Conservation (phyloP, 106 monocot genomes). For the Dendrobium catenatum region DNA sequence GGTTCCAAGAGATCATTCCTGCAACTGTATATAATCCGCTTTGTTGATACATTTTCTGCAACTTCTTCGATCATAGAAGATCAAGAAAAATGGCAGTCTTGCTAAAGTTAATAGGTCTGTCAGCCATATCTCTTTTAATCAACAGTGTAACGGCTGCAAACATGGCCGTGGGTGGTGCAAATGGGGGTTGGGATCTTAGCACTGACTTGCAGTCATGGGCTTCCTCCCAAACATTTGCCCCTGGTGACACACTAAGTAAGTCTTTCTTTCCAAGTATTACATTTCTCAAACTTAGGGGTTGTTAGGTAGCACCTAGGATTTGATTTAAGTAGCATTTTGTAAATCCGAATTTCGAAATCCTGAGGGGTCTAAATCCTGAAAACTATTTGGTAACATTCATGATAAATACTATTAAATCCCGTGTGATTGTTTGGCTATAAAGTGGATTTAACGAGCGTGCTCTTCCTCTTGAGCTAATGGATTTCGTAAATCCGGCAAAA, state of each 20-base stretch:
- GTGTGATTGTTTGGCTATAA: too few relatives aligned
- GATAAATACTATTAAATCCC: too few relatives aligned
- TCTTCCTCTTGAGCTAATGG: too few relatives aligned
- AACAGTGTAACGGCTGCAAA: background rate
- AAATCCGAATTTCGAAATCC: too few relatives aligned
- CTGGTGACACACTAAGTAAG: slow-evolving; percentile 1
- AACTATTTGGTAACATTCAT: too few relatives aligned
- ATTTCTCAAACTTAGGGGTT: background rate
- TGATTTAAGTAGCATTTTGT: too few relatives aligned
- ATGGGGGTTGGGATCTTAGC: background rate
- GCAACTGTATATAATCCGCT: background rate
- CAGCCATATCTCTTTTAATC: background rate
- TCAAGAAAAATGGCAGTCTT: background rate
- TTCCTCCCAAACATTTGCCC: background rate
- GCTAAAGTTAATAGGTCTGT: background rate
- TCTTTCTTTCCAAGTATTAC: background rate
- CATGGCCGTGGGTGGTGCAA: background rate
- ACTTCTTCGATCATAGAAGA: background rate
- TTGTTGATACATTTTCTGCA: background rate
- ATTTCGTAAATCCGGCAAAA: too few relatives aligned
- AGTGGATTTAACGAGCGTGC: too few relatives aligned
- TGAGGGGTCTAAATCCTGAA: too few relatives aligned
- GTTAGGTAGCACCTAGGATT: too few relatives aligned
- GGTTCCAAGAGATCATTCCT: background rate
- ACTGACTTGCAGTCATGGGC: background rate